These are phyloP conservation scores for Trypethelium eluteriae DNA, from an alignment of 495 filamentous ascomycete species.

Conservation along the genomic window DNA sequence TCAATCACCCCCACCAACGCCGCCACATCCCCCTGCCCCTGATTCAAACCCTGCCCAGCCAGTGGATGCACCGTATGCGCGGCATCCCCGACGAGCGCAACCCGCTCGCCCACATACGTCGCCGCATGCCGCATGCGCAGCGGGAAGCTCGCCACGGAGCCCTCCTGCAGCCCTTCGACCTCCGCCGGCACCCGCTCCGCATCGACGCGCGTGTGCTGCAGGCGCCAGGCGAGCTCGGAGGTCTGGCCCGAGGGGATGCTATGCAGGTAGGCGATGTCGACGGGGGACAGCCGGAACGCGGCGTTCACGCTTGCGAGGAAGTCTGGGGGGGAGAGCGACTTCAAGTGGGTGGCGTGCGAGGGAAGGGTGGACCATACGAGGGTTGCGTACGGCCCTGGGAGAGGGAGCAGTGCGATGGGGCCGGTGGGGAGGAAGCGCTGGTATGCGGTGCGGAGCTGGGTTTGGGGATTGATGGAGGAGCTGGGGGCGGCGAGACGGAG, in stretches of 20 bases:
- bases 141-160: constrained; percentile 82
- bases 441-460: constrained; percentile 62
- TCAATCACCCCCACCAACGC: constrained; percentile 65
- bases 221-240: constrained; percentile 74
- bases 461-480: constrained; percentile 43
- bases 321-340: constrained; percentile 59
- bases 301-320: constrained; percentile 88
- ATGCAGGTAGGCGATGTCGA: constrained; percentile 76
- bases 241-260: constrained; percentile 51
- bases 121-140: constrained; percentile 84
- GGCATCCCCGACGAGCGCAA: constrained; percentile 83
- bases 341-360: constrained; percentile 67
- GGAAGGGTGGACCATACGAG: constrained; percentile 92
- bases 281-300: constrained; percentile 72
- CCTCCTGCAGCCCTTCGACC: constrained; percentile 63
- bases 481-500: constrained; percentile 48
- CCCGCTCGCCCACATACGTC: constrained; percentile 78
- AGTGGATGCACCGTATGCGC: constrained; percentile 93
- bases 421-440: constrained; percentile 92
- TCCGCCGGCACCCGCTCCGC: constrained; percentile 44
- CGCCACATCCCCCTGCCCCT: constrained; percentile 80
- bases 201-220: constrained; percentile 56
- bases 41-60: constrained; percentile 90
- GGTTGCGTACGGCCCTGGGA: constrained; percentile 72
- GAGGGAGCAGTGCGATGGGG: constrained; percentile 83